These are phyloP conservation scores for Aspergillus vadensis DNA, from an alignment of 2,329 filamentous ascomycete genomes.

Conservation along the genomic window DNA sequence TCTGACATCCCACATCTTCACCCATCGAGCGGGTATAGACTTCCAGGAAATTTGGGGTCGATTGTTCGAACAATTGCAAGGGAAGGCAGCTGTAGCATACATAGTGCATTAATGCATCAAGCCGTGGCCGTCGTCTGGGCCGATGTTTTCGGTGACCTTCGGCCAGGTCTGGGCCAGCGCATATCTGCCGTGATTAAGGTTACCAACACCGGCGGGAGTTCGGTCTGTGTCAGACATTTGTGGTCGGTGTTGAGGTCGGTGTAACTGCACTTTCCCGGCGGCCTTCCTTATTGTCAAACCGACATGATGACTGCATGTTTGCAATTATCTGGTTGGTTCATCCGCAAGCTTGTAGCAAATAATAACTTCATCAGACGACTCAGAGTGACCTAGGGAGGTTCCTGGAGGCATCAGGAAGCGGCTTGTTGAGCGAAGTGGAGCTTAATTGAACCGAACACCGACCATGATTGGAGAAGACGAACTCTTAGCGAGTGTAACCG, in stretches of 20 bases:
- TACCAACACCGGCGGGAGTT: slow-evolving; percentile 1
- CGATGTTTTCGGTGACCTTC: slow-evolving; percentile 4
- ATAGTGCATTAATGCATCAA: background rate
- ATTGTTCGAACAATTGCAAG: background rate
- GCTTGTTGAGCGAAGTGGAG: background rate
- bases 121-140: background rate
- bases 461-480: background rate
- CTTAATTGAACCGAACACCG: background rate
- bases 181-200: background rate
- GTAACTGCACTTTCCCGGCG: background rate
- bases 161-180: background rate
- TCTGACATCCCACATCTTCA: background rate
- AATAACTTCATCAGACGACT: background rate
- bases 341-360: background rate
- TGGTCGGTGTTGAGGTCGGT: background rate
- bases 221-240: background rate
- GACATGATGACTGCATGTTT: slow-evolving; percentile 9
- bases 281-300: slow-evolving; percentile 1
- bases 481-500: background rate
- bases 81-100: background rate
- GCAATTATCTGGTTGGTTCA: background rate
- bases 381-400: background rate
- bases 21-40: background rate
- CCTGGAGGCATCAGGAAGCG: background rate
- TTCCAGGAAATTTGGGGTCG: background rate